Base-by-base conservation (phyloP, 2,329 filamentous ascomycete genomes). In the Apiospora sp. region DNA sequence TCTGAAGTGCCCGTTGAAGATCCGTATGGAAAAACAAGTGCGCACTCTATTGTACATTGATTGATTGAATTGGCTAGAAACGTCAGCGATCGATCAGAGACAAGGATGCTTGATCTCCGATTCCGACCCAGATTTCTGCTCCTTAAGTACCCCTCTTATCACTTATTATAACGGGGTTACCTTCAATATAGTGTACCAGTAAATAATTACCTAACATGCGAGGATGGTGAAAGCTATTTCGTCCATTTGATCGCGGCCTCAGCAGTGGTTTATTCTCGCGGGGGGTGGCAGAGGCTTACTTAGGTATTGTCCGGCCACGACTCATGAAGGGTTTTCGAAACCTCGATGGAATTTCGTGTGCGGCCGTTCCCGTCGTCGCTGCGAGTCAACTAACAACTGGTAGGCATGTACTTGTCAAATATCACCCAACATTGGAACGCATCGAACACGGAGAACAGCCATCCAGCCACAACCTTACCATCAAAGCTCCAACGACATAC, bases 31-130 rank as follows among this genome's bases (percentile, higher is more conserved):
- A 34, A 41, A 64, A 34, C 19, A 64, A 64, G 0, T 14, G 19
- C 58, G 19, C 34, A n/a, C 58, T 64, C 34, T 41, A 14, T 41
- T 64, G 58, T 41, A 41, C 58, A 64, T 41, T n/a, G n/a, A 14
- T 41, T n/a, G n/a, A 14, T n/a, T 64, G 58, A 12, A 61, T 37
- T 34, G 30, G 54, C 30, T 22, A n/a, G 27, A 10, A 19, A n/a
- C 22, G 14, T 64, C 30, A n/a, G 19, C 58, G 58, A 64, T 64
- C 34, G 58, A 64, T 64, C 58, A 64, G 58, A 64, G 58, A 64
- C 58, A 64, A 41, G 58, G 58, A 64, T 64, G 34, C 58, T 64
- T 41, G 58, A 64, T 64, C 58, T 64, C 30, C 58, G 58, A 64
- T 64, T 41, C 8, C 19, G 10, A 41, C 58, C 54, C 30, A 61